phyloP scores from a whole-genome alignment of 257 asterid species.

The Buddleja alternifolia region DNA sequence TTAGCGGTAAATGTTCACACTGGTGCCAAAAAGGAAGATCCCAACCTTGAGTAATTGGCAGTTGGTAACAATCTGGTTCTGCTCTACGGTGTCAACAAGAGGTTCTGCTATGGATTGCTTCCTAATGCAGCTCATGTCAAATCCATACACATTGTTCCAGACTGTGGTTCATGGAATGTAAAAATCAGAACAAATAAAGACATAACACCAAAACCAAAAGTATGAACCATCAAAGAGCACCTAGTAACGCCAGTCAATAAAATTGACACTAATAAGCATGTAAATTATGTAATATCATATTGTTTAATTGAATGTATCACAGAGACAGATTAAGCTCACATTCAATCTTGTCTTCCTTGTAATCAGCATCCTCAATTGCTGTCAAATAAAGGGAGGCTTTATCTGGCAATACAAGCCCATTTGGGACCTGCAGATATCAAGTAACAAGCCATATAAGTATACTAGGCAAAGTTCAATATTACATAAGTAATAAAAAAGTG shows the following conservation, averaged over 20 bases:
- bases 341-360: constrained; percentile 96
- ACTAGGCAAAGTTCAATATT: neutral
- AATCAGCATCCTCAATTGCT: constrained; percentile 97
- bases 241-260: constrained; percentile 12
- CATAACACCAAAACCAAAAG: neutral
- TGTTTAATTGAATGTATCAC: constrained; percentile 21
- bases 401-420: constrained; percentile 88
- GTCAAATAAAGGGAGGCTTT: constrained; percentile 85
- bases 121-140: constrained; percentile 97
- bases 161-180: constrained; percentile 47
- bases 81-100: constrained; percentile 92
- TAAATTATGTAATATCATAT: constrained; percentile 11
- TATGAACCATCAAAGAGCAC: neutral
- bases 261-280: neutral
- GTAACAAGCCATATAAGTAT: neutral
- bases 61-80: constrained; percentile 90
- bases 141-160: constrained; percentile 90
- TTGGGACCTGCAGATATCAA: constrained; percentile 51
- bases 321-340: constrained; percentile 53
- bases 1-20: no score
- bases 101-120: constrained; percentile 90
- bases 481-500: neutral
- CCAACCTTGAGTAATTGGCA: constrained; percentile 88
- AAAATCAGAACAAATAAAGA: neutral
- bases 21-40: neutral